Base-by-base conservation (phyloP, 23 red algal genomes). In the Gracilariopsis chorda region DNA sequence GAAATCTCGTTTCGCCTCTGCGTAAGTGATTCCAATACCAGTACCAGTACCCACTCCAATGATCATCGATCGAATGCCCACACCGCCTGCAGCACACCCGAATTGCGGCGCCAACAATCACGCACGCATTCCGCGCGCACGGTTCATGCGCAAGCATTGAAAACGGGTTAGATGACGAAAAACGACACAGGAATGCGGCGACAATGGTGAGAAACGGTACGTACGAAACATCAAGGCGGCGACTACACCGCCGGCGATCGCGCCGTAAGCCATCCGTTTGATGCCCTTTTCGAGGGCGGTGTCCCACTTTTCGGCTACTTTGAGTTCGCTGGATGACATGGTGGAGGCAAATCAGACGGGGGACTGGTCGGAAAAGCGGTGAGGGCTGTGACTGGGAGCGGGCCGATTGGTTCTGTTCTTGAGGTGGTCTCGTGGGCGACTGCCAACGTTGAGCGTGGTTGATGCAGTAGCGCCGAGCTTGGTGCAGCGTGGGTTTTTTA, bases 11-110 rank as follows among this genome's bases (percentile, higher is more conserved):
- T 94, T 90, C 11, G 96, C 87, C 9, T 98, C 96, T 13, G 92
- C 84, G 82, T 98, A 98, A n/a, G 96, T 94, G 52, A 95, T 95
- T 10, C 96, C 96, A 48, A 98, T 75, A 4, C 96, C 96, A 19
- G 91, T 71, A 55, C 96, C 96, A 36, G 77, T 78, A 19, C 92
- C 96, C 17, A 98, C 72, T 42, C 95, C 92, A 19, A 92, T 78
- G 46, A 94, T 87, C 75, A 84, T 84, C 29, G 92, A 86, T 34
- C 95, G 79, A n/a, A 92, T 60, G 24, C 71, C 82, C 49, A 63
- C 88, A 37, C 88, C 94, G 48, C 91, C 90, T 87, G 63, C 67
- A 37, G 10, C 35, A 49, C n/a, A n/a, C n/a, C n/a, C n/a, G n/a
- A n/a, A n/a, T n/a, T n/a, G n/a, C n/a, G n/a, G n/a, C 16, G 55